These are phyloP conservation scores for Myxozyma vanderwaltii DNA, from an alignment of 805 yeast genomes.

Conservation along the genomic window DNA sequence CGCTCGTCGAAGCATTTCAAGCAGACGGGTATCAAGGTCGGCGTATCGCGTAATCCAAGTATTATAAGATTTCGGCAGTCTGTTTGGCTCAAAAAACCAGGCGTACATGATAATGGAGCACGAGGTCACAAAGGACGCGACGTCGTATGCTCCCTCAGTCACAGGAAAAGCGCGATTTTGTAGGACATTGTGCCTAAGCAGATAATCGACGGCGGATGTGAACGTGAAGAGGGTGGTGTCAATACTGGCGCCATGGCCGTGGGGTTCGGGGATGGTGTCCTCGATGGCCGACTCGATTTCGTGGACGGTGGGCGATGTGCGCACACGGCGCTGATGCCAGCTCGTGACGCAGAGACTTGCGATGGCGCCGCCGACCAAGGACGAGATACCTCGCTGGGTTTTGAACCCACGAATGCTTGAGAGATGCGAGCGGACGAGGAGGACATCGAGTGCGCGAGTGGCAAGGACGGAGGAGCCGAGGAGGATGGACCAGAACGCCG, in stretches of 20 bases:
- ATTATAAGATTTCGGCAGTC: slow-evolving; percentile 49
- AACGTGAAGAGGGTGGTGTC: slow-evolving; percentile 21
- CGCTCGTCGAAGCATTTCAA: slow-evolving; percentile 43
- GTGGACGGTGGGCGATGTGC: slow-evolving; percentile 1
- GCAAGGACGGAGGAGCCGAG: slow-evolving; percentile 11
- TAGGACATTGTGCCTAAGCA: slow-evolving; percentile 8
- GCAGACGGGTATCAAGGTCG: slow-evolving; percentile 49
- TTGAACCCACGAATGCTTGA: neutral
- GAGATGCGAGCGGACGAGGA: neutral
- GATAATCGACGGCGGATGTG: slow-evolving; percentile 22
- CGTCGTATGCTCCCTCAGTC: slow-evolving; percentile 8
- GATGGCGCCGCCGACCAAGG: slow-evolving; percentile 13
- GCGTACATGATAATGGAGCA: slow-evolving; percentile 39
- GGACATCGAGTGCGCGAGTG: neutral
- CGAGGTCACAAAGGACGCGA: slow-evolving; percentile 23
- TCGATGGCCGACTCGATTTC: slow-evolving; percentile 1
- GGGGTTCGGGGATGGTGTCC: slow-evolving; percentile 2
- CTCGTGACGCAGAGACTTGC: slow-evolving; percentile 15
- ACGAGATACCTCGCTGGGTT: neutral
- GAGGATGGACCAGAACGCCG: slow-evolving; percentile 19
- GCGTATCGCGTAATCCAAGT: slow-evolving; percentile 56
- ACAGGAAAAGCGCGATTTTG: neutral
- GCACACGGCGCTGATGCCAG: slow-evolving; percentile 20
- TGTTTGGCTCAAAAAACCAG: slow-evolving; percentile 45
- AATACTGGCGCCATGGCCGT: slow-evolving; percentile 17